Base-by-base conservation (phyloP, 371 early-diverging fungal species). In the Nosema muscidifuracis region DNA sequence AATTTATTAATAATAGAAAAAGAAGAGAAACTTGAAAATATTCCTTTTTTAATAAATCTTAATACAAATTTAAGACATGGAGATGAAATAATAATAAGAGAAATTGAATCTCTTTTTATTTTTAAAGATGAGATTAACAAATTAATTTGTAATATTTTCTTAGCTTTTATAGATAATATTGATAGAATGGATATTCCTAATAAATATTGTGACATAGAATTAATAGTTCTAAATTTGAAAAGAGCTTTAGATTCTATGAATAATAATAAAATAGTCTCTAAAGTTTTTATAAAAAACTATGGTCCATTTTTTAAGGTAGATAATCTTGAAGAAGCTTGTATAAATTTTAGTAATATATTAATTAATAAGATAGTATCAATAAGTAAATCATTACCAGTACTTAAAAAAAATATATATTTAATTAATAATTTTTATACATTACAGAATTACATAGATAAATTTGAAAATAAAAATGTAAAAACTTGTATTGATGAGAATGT, bases 51-150 rank as follows among this genome's bases (percentile, higher is more conserved):
- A 26, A 64, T 77, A 0, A 42, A 44, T 7, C 30, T 77, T 30
- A 42, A 64, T 36, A 3, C 7, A 1, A 47, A 70, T 47, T 53
- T 77, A 10, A 69, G 36, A 44, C 73, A 73, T 34, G 36, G 20
- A 6, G 67, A 70, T 1, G 70, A 72, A 26, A 51, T 22, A 12
- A 44, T 26, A 15, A 65, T 69, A 6, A 43, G 50, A 55, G 74
- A 65, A 62, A 34, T 77, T 13, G 77, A 74, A 40, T 47, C 58
- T n/a, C 50, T 77, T 20, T 69, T 50, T 47, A 71, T 69, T 15
- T 73, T 73, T 33, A 77, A 77, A 60, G 62, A 73, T 36, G 47
- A 67, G 16, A 73, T 73, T 20, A 43, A 65, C 18, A 73, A 77
- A 57, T 15, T 77, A n/a, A 65, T 77, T 0, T 65, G 69, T 4